phyloP scores from a whole-genome alignment of 1,139 yeast species.

The Geotrichum cucujoidarum region DNA sequence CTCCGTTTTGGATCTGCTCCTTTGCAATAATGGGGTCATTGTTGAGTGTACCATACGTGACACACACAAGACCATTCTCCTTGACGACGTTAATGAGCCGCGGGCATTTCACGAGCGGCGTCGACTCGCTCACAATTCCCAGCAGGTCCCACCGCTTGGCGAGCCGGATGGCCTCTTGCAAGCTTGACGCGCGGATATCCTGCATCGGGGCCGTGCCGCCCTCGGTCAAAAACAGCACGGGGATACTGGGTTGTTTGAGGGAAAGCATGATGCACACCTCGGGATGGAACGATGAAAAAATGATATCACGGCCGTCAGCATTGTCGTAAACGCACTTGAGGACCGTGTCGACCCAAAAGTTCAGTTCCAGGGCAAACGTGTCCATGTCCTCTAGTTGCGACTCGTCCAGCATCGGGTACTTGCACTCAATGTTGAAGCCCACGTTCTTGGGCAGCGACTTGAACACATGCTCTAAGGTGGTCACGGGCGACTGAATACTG shows the following conservation, averaged over 20 bases:
- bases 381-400: slow-evolving; percentile 88
- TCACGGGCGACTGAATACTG: slow-evolving; percentile 87
- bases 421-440: slow-evolving; percentile 92
- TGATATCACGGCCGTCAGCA: slow-evolving; percentile 74
- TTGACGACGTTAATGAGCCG: slow-evolving; percentile 84
- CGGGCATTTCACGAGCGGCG: slow-evolving; percentile 80
- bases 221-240: slow-evolving; percentile 78
- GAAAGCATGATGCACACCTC: slow-evolving; percentile 83
- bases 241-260: slow-evolving; percentile 83
- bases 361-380: slow-evolving; percentile 75
- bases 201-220: slow-evolving; percentile 81
- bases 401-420: slow-evolving; percentile 93
- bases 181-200: slow-evolving; percentile 79
- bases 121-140: slow-evolving; percentile 89
- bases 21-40: slow-evolving; percentile 82
- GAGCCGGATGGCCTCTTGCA: slow-evolving; percentile 88
- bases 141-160: slow-evolving; percentile 87
- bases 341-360: slow-evolving; percentile 70
- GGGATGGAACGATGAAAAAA: slow-evolving; percentile 92
- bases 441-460: slow-evolving; percentile 73
- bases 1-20: slow-evolving; percentile 88
- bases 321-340: slow-evolving; percentile 75
- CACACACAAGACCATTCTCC: slow-evolving; percentile 86
- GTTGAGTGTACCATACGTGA: slow-evolving; percentile 82
- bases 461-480: slow-evolving; percentile 80